These are phyloP conservation scores for Euphorbia peplus DNA, from an alignment of 345 rosid species.

Conservation along the genomic window DNA sequence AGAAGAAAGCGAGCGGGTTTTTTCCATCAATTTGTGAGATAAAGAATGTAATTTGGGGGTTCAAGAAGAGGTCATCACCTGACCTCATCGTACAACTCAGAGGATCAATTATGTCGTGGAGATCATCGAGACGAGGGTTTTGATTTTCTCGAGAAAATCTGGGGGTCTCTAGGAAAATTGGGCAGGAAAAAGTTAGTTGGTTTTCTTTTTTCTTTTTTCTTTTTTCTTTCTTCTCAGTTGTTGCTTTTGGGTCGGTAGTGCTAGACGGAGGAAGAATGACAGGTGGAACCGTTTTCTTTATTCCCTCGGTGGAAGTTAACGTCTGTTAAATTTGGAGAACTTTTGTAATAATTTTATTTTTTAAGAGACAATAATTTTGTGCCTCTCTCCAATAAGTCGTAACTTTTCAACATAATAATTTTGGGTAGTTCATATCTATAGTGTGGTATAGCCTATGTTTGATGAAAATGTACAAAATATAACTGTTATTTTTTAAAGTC, in stretches of 20 bases:
- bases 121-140: slow-evolving; percentile 9
- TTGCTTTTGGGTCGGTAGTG: not conserved
- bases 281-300: not conserved
- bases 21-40: slow-evolving; percentile 12
- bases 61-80: slow-evolving; percentile 26
- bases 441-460: too few relatives aligned
- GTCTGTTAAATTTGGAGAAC: too few relatives aligned
- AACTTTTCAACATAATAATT: too few relatives aligned
- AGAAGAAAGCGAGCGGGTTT: slow-evolving; percentile 6
- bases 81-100: slow-evolving; percentile 22
- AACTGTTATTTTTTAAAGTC: too few relatives aligned
- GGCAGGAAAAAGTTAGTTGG: too few relatives aligned
- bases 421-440: too few relatives aligned
- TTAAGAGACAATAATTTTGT: too few relatives aligned
- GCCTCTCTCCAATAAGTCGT: too few relatives aligned
- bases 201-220: not conserved
- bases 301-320: too few relatives aligned
- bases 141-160: slow-evolving; percentile 15
- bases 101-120: slow-evolving; percentile 8
- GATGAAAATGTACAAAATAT: too few relatives aligned
- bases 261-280: not conserved
- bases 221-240: not conserved
- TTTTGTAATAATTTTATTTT: too few relatives aligned
- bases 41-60: slow-evolving; percentile 1
- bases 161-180: too few relatives aligned